Evolutionary conservation across 257 asterid genomes (phyloP), one percentile per base, ranked within the genome.

Genomic region (Nicotiana knightiana): DNA sequence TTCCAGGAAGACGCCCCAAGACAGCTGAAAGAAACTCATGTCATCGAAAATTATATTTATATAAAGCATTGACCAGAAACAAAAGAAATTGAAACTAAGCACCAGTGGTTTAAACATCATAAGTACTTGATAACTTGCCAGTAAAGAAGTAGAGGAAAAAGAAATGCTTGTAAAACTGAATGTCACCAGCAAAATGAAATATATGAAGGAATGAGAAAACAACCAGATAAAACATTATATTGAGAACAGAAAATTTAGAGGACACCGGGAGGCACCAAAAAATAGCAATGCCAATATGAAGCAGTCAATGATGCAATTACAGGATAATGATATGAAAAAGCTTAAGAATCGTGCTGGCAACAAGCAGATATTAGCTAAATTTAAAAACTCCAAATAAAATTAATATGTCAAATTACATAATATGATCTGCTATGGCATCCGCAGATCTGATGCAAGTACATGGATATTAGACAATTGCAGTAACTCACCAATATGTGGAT

Each of bases 1-100:
- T 96, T 54, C 98, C 99, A 84, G 99, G 99, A 85, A 96, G 91
- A 68, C 99, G 97, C 30, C 99, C 98, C 91, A 96, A 91, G 85
- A 89, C 89, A 87, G 99, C 99, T 96, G 96, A 87, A 81, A 79
- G 78, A 78, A 83, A 79, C 46, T 81, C 84, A 75, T 75, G 46
- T 51, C 63, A 75, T 51, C 8, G 15, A 4, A 73, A 75, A 75
- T 75, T 51, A 15, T 35, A 75, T 51, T 4, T 26, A 15, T 51
- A 71, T 13, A 73, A 48, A 37, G 43, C 43, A 73, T 73, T 48
- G 62, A 73, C 62, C 62, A 7, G 26, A 48, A 26, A 57, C 16
- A 6, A 13, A 46, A 73, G 8, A 73, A 33, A 53, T 67, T 21
- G 21, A 68, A 81, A 55, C 26, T 68, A 48, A 12, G 59, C 26